Evolutionary conservation across 208 protist species (phyloP), one percentile per base, ranked within the genome.

Genomic region (Naegleria gruberi): DNA sequence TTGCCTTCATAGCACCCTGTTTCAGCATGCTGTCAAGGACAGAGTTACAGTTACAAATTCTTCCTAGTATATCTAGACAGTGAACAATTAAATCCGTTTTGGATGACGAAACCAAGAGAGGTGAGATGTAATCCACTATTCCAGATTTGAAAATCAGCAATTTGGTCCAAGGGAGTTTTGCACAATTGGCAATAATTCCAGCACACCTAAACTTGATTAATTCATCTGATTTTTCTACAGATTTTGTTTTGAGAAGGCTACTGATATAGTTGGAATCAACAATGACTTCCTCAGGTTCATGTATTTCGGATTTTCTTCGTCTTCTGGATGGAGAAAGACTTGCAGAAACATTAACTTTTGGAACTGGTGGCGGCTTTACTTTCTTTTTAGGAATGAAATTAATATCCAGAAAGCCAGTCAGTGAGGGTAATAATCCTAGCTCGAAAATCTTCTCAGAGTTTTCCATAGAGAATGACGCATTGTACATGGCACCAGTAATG

Each of bases 121-220:
- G 42, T 45, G 17, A 47, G 8, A 86, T 42, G 19, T 34, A n/a
- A 6, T 42, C 34, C 23, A 86, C 82, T 30, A 86, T 46, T 42
- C 43, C 82, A 6, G 37, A 42, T 15, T 86, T 46, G 34, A 42
- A 46, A 23, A 86, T 86, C 0, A 46, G 4, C 1, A 42, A 0
- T 86, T 46, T 23, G 12, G 30, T 42, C 37, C 42, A 30, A 47
- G 37, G 42, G 17, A 86, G n/a, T 42, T 15, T 42, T 47, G 82
- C 82, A 34, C 37, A 86, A 86, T 86, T 86, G 4, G 42, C 34
- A 23, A 86, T 47, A 26, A 86, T 46, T 86, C 82, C 82, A 46
- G 82, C 34, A 86, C 82, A 86, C 15, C 23, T 42, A 46, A 86
- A 42, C n/a, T 86, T 86, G 23, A 86, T 46, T 1, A 43, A 10